Base-by-base conservation (phyloP, 352 stramenopile genomes). In the Pythium sp. region DNA sequence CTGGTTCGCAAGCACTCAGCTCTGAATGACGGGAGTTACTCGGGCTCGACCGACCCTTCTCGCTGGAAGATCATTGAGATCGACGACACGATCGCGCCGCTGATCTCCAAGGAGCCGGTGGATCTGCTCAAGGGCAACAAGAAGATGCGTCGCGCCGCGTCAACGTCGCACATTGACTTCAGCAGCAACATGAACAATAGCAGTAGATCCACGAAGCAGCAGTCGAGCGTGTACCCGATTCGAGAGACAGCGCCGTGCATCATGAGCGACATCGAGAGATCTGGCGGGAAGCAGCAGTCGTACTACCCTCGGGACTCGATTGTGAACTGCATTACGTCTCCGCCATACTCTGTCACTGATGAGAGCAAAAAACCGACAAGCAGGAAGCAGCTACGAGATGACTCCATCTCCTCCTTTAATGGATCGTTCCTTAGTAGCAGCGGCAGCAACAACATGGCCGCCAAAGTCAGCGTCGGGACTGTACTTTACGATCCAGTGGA, bases 51-150 rank as follows among this genome's bases (percentile, higher is more conserved):
- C 12, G 46, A 32, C 47, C 22, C 46, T 18, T 64, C 56, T 3
- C 61, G 72, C 32, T 91, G 82, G 82, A 68, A 84, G 47, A 86
- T 91, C 66, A 74, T 76, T 7, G 78, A 91, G 62, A 53, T 87
- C n/a, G 77, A 84, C 58, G 78, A 86, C 67, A 70, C 71, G 15
- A 49, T 79, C 34, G 67, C 69, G 8, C 60, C 51, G 34, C 26
- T 70, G 28, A 65, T 58, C n/a, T 61, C 49, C 9, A 38, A 43
- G 5, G 67, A 68, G 49, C 53, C 60, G 6, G 7, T 28, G 43
- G 53, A 59, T 6, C 24, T 67, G 26, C 43, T 68, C 34, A 62
- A 62, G 26, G 53, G 60, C n/a, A 72, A 54, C 61, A 67, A 67
- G 46, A 54, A 58, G 24, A 62, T 72, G 60, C 67, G 67, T 15